Conservation (phyloP, 2,329 filamentous ascomycete species). For the Calonectria pteridis region DNA sequence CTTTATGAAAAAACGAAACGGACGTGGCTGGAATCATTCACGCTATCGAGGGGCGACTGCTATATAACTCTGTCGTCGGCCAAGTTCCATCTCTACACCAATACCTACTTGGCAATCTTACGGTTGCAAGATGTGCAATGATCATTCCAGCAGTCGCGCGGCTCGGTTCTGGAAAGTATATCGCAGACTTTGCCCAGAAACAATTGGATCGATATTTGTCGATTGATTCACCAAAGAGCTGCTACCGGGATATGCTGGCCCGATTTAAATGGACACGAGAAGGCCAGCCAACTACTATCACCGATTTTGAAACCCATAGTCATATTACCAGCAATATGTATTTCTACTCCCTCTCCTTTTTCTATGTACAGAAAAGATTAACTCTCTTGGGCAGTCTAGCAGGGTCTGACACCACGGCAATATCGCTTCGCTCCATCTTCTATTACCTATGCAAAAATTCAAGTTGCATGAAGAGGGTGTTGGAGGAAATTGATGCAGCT, state of each 20-base stretch:
- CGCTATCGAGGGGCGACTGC: background rate
- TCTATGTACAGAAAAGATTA: background rate
- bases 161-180: background rate
- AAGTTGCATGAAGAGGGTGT: background rate
- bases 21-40: background rate
- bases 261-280: background rate
- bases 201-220: background rate
- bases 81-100: background rate
- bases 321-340: background rate
- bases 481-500: background rate
- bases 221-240: background rate
- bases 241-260: background rate
- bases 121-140: background rate
- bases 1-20: background rate
- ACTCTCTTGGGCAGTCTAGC: background rate
- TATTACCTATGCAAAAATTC: background rate
- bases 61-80: background rate
- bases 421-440: background rate
- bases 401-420: background rate
- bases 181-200: background rate
- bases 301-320: background rate
- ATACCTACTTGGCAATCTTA: background rate
- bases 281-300: background rate
- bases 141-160: background rate
- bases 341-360: background rate